Percentiles rank a stretch among this genome's conserved stretches.
Conservation (phyloP, 176 grass and related monocot genomes). For the Phragmites australis region DNA sequence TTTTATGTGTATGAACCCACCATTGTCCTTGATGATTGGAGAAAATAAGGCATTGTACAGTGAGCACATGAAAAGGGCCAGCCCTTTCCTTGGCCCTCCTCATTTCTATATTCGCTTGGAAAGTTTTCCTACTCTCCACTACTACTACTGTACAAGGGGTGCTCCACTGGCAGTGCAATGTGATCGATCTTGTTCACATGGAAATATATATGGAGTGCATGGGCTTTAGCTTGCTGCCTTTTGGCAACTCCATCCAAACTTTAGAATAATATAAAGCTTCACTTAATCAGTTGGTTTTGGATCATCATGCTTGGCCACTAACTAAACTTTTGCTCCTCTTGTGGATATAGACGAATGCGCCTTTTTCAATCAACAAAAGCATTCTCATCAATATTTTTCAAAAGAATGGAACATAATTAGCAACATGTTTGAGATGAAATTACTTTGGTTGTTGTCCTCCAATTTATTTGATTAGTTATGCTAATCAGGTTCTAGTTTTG, state of each 20-base stretch:
- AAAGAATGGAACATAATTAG: not conserved
- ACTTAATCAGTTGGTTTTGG: not conserved
- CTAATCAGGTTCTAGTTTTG: not conserved
- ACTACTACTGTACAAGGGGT: not conserved
- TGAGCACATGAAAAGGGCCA: constrained; percentile 39
- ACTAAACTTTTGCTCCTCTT: not conserved
- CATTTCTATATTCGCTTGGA: constrained; percentile 27
- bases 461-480: not conserved
- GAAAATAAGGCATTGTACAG: constrained; percentile 22
- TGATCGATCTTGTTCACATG: constrained; percentile 15
- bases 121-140: constrained; percentile 25
- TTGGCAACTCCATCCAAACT: not conserved
- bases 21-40: constrained; percentile 39
- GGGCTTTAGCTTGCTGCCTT: not conserved
- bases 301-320: constrained; percentile 31
- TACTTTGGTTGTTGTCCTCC: not conserved
- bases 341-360: not conserved
- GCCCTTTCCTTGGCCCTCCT: constrained; percentile 30
- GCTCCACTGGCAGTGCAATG: no score
- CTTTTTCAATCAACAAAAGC: no score
- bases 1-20: constrained; percentile 30
- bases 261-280: constrained; percentile 10
- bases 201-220: not conserved
- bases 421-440: not conserved
- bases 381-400: not conserved